Percentiles rank a stretch among this genome's conserved stretches.
These are phyloP conservation scores for Cladorrhinum sp. DNA, from an alignment of 2,329 filamentous ascomycete genomes.

Conservation along the genomic window DNA sequence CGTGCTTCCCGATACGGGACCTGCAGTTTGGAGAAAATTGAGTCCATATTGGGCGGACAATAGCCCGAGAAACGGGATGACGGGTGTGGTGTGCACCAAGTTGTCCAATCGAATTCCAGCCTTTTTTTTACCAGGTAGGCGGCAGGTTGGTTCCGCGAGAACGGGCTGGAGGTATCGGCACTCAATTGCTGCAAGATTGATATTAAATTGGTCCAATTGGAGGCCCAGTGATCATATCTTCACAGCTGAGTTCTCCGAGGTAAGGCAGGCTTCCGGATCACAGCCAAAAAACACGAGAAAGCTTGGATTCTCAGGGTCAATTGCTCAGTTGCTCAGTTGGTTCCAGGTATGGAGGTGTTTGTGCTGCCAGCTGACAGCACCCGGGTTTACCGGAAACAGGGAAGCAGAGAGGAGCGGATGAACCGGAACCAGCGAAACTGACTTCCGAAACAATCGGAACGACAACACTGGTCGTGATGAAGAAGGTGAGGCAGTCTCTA, in stretches of 20 bases:
- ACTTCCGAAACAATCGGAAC: neutral
- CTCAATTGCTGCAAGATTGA: neutral
- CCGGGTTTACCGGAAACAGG: conserved; percentile 7
- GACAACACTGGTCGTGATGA: neutral
- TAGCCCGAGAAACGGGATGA: neutral
- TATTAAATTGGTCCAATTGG: neutral
- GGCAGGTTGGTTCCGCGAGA: neutral
- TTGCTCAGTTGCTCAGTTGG: neutral
- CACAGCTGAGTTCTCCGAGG: neutral
- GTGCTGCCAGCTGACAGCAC: conserved; percentile 5
- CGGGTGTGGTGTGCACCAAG: neutral
- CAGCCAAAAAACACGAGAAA: neutral
- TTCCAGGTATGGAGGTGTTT: neutral
- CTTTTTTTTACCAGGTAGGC: neutral
- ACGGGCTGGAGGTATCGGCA: neutral
- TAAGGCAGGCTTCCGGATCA: neutral
- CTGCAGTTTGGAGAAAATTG: conserved; percentile 22
- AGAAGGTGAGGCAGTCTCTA: neutral
- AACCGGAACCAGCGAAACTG: neutral
- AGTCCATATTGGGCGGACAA: conserved; percentile 11
- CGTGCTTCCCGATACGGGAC: conserved; percentile 37
- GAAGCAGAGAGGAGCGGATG: neutral
- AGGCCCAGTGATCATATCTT: neutral
- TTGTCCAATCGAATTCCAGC: neutral
- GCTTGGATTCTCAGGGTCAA: neutral